Evolutionary conservation across 345 rosid genomes (phyloP), one percentile per base, ranked within the genome.

Genomic region (Durio zibethinus): DNA sequence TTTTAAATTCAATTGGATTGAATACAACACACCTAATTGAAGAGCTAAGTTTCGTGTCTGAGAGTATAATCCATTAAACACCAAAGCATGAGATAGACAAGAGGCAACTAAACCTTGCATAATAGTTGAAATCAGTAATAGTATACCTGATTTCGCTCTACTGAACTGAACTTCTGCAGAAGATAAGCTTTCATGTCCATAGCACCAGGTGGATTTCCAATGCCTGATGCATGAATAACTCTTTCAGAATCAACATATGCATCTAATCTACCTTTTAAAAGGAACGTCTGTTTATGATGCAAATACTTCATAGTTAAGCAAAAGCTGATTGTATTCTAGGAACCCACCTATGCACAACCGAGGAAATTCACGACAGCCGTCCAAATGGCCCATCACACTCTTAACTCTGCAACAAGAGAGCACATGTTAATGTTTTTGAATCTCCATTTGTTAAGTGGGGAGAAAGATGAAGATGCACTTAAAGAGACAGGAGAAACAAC

Each of bases 161-260:
- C 81, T 10, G 87, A 59, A 77, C 97, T 95, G 79, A 95, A 93
- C 76, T 90, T 90, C 81, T 91, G 98, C 50, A 95, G 85, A 78
- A 91, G 98, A 81, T 85, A 95, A 78, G 99, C 98, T 85, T 86
- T 93, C 91, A 91, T 84, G 86, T 95, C 98, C 96, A 95, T 95
- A 52, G 80, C 83, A 62, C 97, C 99, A 10, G 98, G 98, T 75
- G 98, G 94, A 72, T 89, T 90, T 82, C 97, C 97, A 76, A 95
- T 89, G 59, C 99, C 98, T 93, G 84, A 54, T 73, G 73, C 11
- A 80, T 23, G 48, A 47, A 20, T 29, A 42, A 12, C 21, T 29
- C 25, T 74, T 45, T 65, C 16, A 10, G 69, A 47, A 15, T 4
- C 35, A 42, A 5, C 20, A n/a, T 29, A 67, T 20, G 45, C 71